Evolutionary conservation across 441 rosid species (phyloP), one percentile per base, ranked within the genome.

Genomic region (Populus hybrid): DNA sequence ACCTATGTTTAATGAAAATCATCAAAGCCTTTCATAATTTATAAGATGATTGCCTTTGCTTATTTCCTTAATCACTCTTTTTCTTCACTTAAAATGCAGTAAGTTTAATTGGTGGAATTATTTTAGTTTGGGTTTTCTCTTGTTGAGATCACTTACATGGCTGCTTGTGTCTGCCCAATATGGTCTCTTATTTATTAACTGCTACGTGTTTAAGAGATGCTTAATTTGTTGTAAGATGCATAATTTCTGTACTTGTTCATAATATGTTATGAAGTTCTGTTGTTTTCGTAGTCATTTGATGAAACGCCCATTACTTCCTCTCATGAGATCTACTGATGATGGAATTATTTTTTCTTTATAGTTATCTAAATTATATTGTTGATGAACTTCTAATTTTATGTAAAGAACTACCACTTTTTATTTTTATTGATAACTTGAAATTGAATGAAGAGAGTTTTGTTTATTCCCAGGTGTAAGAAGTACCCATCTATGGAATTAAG

Each of bases 401-500:
- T 42, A 70, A 35, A 75, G 21, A 59, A 59, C 0, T 35, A 1
- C 21, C 38, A 0, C 59, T 3, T 34, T 9, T 57, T 5, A 23
- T 10, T 34, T 8, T 24, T 73, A 46, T 70, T 38, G 35, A 21
- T 61, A 1, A 61, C 32, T 67, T 71, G 53, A 61, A 74, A 75
- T 36, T 81, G 72, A 40, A 46, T 64, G 40, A 42, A 42, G 34
- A 57, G 38, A 70, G 66, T n/a, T n/a, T 76, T 78, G 32, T 50
- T 28, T 76, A 69, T 73, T 71, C 82, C 63, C 83, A 97, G 99
- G 90, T 97, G 99, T 84, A 97, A 97, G 87, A 97, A 97, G 81
- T 97, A 97, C 79, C 99, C 99, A 69, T 97, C 99, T 23, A 95
- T 97, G 99, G 99, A 97, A 87, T 79, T 97, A 81, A 87, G 98